Evolutionary conservation across 2,329 filamentous ascomycete species (phyloP), one percentile per base, ranked within the genome.

Genomic region (Fusarium incarnatum): DNA sequence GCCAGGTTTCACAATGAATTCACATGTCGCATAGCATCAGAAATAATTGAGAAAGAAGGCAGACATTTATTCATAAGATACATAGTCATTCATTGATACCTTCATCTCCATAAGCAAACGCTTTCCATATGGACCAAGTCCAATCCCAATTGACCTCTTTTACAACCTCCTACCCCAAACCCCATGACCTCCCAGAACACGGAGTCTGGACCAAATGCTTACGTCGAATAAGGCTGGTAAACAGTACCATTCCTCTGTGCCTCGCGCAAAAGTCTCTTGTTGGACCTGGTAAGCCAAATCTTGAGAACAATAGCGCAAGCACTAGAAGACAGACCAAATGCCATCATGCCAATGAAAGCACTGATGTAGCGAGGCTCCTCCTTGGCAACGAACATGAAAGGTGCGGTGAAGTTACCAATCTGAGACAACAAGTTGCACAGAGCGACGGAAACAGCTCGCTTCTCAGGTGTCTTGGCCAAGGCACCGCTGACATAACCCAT

Each of bases 271-370:
- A 64, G 11, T 6, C 60, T 18, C 60, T 64, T 64, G 23, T 64
- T 64, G 10, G 59, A 64, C 1, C 59, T 53, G 7, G 37, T 30
- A 2, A 64, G 60, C 60, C 60, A 64, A 8, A 64, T 47, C 60
- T 64, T 64, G 42, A 64, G 54, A 2, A 18, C 23, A 4, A 64
- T 32, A 4, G 60, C 60, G 6, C 60, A 64, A 8, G 59, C 60
- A 22, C 49, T 48, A 0, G 60, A 64, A 0, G 60, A 20, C 1
- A 64, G 37, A 10, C 60, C 60, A 3, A 64, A 56, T 5, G 60
- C 59, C 60, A 64, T 64, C 60, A 64, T 64, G 2, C 60, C 60
- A 6, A 64, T 64, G 16, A 64, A 64, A 22, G 60, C 60, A 28
- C 60, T 64, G 20, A 64, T 27, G 2, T 64, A 64, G 7, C 60